Evolutionary conservation across 345 rosid genomes (phyloP), one percentile per base, ranked within the genome.

Genomic region (Rhizophora mangle): DNA sequence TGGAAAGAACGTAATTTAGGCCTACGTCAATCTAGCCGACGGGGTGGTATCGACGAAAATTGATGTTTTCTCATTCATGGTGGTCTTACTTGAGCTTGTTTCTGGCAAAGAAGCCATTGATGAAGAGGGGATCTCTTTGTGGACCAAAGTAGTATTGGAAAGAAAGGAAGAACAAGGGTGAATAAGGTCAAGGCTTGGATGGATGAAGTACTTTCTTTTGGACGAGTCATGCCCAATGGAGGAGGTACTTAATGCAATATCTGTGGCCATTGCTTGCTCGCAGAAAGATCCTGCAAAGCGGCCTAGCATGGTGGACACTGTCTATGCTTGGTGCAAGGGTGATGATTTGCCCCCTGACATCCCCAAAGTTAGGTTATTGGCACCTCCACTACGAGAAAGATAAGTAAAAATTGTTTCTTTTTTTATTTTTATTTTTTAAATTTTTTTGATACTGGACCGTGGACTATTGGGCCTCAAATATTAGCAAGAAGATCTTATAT

Each of bases 251-350:
- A 79, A 47, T 76, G 81, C 81, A 55, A 62, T 81, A 82, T 34
- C 49, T 3, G 55, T 86, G 30, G 88, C 85, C 21, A 57, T 75
- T 64, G 81, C 83, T 60, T 86, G 86, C 70, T 18, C 82, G 69
- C 71, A 68, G 53, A 79, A 32, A 62, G 88, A 86, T 60, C 84
- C 83, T 32, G 24, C 76, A 0, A 81, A 49, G 73, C 67, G 90
- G 77, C 88, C 88, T n/a, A 75, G 80, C 60, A 84, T 86, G 88
- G 81, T 84, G 79, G 88, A 84, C 36, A 79, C 82, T 27, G 86
- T 82, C 31, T 86, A 86, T 68, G 79, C 87, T 36, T 56, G 84
- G 71, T 65, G 72, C 60, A 84, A 78, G 80, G 84, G 83, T 72
- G 83, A 79, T 65, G 84, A 81, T 27, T 36, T 80, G 43, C 58